Evolutionary conservation across 2,329 filamentous ascomycete genomes (phyloP).

Genomic region (Colletotrichum sp.): DNA sequence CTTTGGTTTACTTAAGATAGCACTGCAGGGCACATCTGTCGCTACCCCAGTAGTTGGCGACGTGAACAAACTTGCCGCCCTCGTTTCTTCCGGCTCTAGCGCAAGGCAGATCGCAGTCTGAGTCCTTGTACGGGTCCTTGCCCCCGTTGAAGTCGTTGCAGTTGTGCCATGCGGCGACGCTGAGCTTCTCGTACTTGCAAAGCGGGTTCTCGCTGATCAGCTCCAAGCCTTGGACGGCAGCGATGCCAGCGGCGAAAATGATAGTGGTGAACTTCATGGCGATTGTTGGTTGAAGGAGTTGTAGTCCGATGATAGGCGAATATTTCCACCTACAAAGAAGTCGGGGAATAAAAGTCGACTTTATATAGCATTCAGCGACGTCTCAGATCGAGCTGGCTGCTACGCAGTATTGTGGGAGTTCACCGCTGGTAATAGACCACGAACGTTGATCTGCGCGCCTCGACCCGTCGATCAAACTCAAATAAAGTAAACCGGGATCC

Average conservation of each 20-base stretch:
- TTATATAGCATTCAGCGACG: background rate
- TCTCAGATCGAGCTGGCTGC: background rate
- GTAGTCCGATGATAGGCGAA: background rate
- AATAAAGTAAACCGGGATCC: background rate
- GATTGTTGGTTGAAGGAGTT: background rate
- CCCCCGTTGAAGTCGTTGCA: background rate
- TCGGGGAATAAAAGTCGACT: background rate
- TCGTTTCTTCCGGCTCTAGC: background rate
- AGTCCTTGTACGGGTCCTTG: background rate
- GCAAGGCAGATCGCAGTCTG: background rate
- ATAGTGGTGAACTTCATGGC: background rate
- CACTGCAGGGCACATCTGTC: background rate
- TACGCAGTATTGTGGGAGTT: background rate
- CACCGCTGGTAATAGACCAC: background rate
- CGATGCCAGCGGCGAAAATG: background rate
- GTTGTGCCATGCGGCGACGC: background rate
- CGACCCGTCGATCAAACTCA: background rate
- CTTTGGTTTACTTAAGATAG: background rate
- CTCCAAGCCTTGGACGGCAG: background rate
- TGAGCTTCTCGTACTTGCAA: background rate
- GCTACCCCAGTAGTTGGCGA: background rate
- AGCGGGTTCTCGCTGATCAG: background rate
- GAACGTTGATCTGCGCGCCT: background rate
- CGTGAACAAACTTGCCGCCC: background rate
- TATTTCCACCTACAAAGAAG: background rate